These are phyloP conservation scores for Rutstroemia sp. DNA, from an alignment of 2,329 filamentous ascomycete species.

Conservation along the genomic window DNA sequence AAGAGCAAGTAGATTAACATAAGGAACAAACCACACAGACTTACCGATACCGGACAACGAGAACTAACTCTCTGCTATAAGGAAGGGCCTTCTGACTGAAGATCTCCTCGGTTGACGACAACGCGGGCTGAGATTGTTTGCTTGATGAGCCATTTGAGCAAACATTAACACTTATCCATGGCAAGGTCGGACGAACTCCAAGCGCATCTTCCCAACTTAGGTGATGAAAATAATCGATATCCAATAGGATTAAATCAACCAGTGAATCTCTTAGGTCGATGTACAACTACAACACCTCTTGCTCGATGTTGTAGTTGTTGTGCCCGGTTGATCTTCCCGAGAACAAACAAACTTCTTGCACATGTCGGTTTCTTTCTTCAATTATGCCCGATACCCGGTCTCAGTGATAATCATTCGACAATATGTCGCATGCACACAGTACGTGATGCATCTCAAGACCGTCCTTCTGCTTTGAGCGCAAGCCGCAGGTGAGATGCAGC, in stretches of 20 bases:
- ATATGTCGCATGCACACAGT: no score
- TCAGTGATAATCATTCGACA: no score
- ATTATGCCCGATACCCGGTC: no score
- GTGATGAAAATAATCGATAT: not conserved
- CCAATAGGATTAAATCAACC: not conserved
- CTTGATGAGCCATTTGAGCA: not conserved
- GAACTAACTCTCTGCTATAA: not conserved
- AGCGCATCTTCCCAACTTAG: no score
- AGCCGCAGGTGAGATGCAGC: no score
- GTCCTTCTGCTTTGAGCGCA: no score
- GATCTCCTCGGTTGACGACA: not conserved
- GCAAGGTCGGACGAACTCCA: not conserved
- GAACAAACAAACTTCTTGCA: no score
- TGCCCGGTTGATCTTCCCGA: no score
- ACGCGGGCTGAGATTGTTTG: not conserved
- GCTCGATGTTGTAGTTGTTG: not conserved
- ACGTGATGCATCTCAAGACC: no score
- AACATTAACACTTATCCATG: not conserved
- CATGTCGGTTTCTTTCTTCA: no score
- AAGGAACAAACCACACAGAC: not conserved
- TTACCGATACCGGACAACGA: slow-evolving; percentile 2
- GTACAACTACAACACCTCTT: not conserved
- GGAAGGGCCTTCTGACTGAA: not conserved
- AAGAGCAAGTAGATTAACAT: not conserved
- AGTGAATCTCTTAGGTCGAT: not conserved